Conservation (phyloP, 2,329 filamentous ascomycete species). For the Fusarium gaditjirri region DNA sequence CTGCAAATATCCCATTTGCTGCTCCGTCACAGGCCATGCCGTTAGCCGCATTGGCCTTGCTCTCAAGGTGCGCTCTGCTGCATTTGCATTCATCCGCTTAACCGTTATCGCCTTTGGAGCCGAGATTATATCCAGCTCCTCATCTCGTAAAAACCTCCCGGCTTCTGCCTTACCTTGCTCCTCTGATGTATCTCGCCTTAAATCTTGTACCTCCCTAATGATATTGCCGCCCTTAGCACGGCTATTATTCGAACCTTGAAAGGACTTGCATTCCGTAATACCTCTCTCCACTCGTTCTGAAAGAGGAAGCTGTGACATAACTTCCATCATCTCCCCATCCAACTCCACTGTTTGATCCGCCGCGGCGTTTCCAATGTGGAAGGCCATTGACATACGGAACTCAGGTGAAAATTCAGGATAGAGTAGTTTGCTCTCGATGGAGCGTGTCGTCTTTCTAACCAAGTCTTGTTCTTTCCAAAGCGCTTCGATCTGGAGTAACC, state of each 20-base stretch:
- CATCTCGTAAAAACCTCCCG: not conserved
- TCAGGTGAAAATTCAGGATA: conserved; percentile 43
- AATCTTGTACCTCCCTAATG: not conserved
- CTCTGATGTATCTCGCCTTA: not conserved
- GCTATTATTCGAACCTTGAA: not conserved
- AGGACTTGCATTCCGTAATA: conserved; percentile 22
- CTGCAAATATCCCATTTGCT: conserved; percentile 27
- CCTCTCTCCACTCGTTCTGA: conserved; percentile 3
- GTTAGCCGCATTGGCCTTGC: conserved; percentile 24
- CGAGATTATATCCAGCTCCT: conserved; percentile 1
- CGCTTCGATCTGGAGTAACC: conserved; percentile 49
- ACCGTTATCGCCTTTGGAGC: conserved; percentile 3
- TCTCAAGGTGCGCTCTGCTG: conserved; percentile 4
- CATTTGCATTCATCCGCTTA: conserved; percentile 16
- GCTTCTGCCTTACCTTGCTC: not conserved
- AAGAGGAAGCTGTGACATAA: conserved; percentile 14
- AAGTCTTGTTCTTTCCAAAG: conserved; percentile 48
- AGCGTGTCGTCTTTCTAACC: conserved; percentile 44
- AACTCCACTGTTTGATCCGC: conserved; percentile 37
- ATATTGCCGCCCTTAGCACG: not conserved
- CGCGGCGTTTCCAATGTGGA: conserved; percentile 42
- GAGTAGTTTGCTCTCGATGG: conserved; percentile 51
- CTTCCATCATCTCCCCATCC: conserved; percentile 32
- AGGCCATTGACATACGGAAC: conserved; percentile 47
- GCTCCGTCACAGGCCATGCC: conserved; percentile 32